Base-by-base conservation (phyloP, 768 basidiomycete genomes). In the Tricholoma sp. region DNA sequence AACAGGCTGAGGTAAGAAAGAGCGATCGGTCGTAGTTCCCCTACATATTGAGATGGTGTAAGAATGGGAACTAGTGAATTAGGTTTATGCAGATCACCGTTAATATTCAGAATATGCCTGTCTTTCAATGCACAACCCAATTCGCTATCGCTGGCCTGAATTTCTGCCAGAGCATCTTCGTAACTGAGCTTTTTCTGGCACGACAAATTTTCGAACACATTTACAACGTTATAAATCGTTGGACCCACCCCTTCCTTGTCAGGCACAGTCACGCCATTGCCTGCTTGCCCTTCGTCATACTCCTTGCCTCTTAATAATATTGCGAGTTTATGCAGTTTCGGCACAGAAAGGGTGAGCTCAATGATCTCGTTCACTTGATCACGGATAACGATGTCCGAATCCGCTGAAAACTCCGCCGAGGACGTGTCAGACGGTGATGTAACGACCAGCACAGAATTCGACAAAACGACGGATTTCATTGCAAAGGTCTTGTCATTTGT, bases 71-170 rank as follows among this genome's bases (percentile, higher is more conserved):
- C 29, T 21, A 43, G 2, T 43, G 32, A 56, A n/a, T 22, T 34
- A 58, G 47, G 27, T 31, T 31, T 31, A 9, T 14, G 7, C 27
- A 31, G 18, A 50, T 50, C 64, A 88, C 91, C 87, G 57, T 88
- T 79, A 2, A 94, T 74, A 50, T 83, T 74, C 14, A 97, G 83
- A 22, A 98, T 82, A 4, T 85, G 85, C 43, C 79, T 78, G n/a
- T 84, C 81, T 52, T 72, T 79, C 29, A 97, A 69, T 1, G 86
- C 91, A 16, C 61, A 69, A 6, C 76, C 75, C 19, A 97, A 71
- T 67, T 97, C 94, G 0, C 64, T 71, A 56, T 94, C 88, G 67
- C 91, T 93, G 3, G 94, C 91, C 65, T 97, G 94, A 5, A 95
- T 79, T 50, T 83, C 79, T 7, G 71, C 68, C 49, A 75, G 76